Evolutionary conservation across 768 basidiomycete species (phyloP).

Genomic region (Cantharellus anzutake): DNA sequence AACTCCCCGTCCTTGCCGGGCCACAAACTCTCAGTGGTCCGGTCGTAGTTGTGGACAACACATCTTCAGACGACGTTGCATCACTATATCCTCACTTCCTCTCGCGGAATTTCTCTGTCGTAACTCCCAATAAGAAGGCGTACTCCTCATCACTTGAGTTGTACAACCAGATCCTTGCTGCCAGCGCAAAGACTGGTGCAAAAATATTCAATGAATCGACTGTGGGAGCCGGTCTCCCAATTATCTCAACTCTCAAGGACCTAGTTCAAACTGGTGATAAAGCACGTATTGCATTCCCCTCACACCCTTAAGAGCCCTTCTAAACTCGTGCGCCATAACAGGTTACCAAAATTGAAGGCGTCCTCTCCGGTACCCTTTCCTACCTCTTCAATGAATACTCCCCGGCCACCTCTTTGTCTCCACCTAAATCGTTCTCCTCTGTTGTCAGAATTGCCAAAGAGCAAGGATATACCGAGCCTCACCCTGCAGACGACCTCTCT

Average conservation of each 20-base stretch:
- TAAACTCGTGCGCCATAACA: conserved; percentile 13
- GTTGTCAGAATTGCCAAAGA: conserved; percentile 77
- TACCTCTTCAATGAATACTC: conserved; percentile 99
- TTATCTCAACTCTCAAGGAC: conserved; percentile 83
- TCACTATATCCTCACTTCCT: conserved; percentile 66
- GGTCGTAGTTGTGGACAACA: conserved; percentile 78
- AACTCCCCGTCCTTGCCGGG: conserved; percentile 25
- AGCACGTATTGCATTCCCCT: conserved; percentile 22
- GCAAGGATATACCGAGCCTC: conserved; percentile 95
- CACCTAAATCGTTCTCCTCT: conserved; percentile 66
- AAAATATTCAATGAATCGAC: conserved; percentile 74
- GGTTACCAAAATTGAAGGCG: conserved; percentile 87
- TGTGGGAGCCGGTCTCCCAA: conserved; percentile 88
- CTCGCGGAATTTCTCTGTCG: conserved; percentile 57
- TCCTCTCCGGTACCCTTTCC: conserved; percentile 92
- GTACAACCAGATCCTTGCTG: conserved; percentile 46
- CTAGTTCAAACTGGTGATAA: conserved; percentile 84
- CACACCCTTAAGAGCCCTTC: neutral
- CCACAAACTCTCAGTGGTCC: conserved; percentile 28
- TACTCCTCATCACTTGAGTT: conserved; percentile 53
- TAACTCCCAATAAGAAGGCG: conserved; percentile 97
- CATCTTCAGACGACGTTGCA: conserved; percentile 69
- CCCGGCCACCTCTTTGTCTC: conserved; percentile 30
- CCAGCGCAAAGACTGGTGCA: conserved; percentile 40
- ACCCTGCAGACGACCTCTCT: conserved; percentile 91